A percentile compares a stretch with the other conserved stretches of the same genome.
phyloP scores from a whole-genome alignment of 768 basidiomycete species.

The Macrolepiota fuliginosa region DNA sequence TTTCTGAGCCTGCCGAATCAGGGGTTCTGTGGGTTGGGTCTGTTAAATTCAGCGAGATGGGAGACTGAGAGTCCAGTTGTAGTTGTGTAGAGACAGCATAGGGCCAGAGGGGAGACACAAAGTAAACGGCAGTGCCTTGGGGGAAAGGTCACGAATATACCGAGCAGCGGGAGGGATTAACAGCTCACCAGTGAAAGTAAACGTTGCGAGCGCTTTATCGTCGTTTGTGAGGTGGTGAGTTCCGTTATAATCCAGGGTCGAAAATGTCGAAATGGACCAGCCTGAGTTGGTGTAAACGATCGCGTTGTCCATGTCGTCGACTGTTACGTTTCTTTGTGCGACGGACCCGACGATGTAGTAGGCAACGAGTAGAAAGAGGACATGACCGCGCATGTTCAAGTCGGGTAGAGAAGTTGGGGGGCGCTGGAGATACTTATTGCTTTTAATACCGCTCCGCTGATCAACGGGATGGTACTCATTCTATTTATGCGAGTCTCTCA shows the following conservation, averaged over 20 bases:
- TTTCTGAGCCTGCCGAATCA: constrained; percentile 35
- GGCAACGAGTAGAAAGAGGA: not conserved
- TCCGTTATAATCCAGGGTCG: not conserved
- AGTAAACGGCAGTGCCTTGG: constrained; percentile 35
- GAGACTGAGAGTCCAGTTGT: constrained; percentile 32
- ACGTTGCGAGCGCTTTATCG: not conserved
- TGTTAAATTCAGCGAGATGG: constrained; percentile 30
- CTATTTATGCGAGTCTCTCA: not conserved
- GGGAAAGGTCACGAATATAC: not conserved
- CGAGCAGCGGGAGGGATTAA: too few relatives aligned
- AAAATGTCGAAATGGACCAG: not conserved
- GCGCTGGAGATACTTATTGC: not conserved
- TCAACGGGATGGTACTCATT: not conserved
- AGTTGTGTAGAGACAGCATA: constrained; percentile 38
- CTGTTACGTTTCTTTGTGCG: constrained; percentile 11
- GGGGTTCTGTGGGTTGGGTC: constrained; percentile 13
- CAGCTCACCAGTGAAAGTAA: constrained; percentile 13
- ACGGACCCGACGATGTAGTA: not conserved
- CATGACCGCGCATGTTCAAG: constrained; percentile 1
- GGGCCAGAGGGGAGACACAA: constrained; percentile 37
- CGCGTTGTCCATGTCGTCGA: constrained; percentile 9
- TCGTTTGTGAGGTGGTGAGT: not conserved
- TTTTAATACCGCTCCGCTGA: not conserved
- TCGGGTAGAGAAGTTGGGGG: not conserved
- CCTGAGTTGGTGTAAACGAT: constrained; percentile 1